phyloP scores from a whole-genome alignment of 2,329 filamentous ascomycete genomes.

The Colletotrichum ledebouriae region DNA sequence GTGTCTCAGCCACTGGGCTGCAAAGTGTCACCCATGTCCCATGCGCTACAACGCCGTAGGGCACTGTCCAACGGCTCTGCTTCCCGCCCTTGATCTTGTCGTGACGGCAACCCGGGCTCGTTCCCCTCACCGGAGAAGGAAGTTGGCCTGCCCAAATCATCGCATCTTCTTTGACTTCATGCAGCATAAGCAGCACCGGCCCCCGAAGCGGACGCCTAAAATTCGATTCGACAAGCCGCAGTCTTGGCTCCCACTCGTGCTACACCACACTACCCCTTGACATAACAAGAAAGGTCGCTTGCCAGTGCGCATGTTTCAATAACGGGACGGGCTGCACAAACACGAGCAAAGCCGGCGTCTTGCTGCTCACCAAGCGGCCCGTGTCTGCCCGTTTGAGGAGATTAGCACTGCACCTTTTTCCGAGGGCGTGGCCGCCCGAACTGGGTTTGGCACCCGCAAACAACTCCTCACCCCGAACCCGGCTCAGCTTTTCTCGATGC shows the following conservation, averaged over 20 bases:
- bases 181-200: constrained; percentile 17
- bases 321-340: constrained; percentile 27
- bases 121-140: background rate
- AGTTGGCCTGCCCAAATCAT: constrained; percentile 2
- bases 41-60: too few relatives aligned
- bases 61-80: background rate
- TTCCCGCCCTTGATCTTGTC: background rate
- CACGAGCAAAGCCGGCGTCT: constrained; percentile 18
- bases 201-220: constrained; percentile 15
- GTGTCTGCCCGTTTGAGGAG: constrained; percentile 39
- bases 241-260: constrained; percentile 13
- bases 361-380: constrained; percentile 35
- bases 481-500: constrained; percentile 30
- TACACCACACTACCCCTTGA: background rate
- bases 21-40: background rate
- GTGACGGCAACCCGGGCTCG: background rate
- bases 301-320: constrained; percentile 39
- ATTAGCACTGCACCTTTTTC: constrained; percentile 38
- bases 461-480: constrained; percentile 29
- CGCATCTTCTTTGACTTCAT: constrained; percentile 4
- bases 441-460: constrained; percentile 32
- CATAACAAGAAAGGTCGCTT: constrained; percentile 10
- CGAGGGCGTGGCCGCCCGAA: constrained; percentile 32
- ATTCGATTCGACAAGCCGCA: constrained; percentile 15
- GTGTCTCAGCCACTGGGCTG: background rate